Evolutionary conservation across 2,329 filamentous ascomycete genomes (phyloP), one percentile per base, ranked within the genome.

Genomic region (Penicillium sumatraense): DNA sequence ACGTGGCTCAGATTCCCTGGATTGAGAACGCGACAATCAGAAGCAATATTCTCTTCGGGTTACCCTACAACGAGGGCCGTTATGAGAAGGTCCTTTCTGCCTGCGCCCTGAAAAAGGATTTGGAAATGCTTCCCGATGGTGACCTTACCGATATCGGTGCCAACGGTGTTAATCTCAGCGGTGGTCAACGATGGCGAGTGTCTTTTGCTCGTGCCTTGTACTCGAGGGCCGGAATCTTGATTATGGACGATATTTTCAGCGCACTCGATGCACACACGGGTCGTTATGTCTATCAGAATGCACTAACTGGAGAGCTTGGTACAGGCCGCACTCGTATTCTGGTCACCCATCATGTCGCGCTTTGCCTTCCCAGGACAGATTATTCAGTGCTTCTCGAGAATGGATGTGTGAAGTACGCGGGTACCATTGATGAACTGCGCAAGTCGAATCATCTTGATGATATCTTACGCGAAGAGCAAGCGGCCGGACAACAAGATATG

Each of bases 181-280:
- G 91, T 59, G 91, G 91, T 0, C 91, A 96, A 72, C 86, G 90
- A 66, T 93, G 90, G 89, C 84, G 91, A 49, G 83, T 95, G 27
- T 90, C 89, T 0, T 86, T 96, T 62, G 91, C 90, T 2, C 81
- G 91, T 44, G 90, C 90, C 1, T 79, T 95, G 16, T 95, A 95
- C 71, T 93, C 89, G 2, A 81, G 90, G 13, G 89, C 89, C 1
- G 87, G 88, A 0, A 87, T 92, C 58, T 77, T 96, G 5, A 78
- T 95, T 16, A 80, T 95, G 65, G 91, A 96, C 69, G 91, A 96
- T 67, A 90, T 93, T 36, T 93, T 96, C 71, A 91, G 88, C 67
- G 78, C 90, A 9, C 85, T 95, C 8, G 91, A 96, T 71, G 88
- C 89, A 3, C 89, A 93, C 66, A 90, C 92, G 26, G 90, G 90